Evolutionary conservation across 176 grass and related monocot species (phyloP), one percentile per base, ranked within the genome.

Genomic region (Raddia distichophylla): DNA sequence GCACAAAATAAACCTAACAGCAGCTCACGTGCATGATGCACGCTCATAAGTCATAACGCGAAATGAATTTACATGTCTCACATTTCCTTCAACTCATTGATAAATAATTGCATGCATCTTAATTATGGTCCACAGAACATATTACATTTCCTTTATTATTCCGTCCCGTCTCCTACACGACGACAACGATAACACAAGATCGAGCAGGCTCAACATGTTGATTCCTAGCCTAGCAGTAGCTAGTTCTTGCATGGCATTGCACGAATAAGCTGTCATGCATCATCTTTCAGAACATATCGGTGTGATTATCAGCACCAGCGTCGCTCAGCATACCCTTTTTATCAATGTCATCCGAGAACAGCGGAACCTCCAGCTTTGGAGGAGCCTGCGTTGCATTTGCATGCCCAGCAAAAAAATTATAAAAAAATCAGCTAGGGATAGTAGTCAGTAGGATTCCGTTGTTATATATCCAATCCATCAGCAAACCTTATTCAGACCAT

Each of bases 261-360:
- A 40, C 37, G 37, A 40, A 40, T 40, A 40, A 40, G 2, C 2
- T 40, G 37, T 40, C 37, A 5, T 27, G 27, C 27, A 27, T 40
- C 37, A 40, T 40, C 37, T 40, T 20, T 93, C 64, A 93, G 84
- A 93, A 93, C 58, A 90, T 80, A 73, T 93, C 91, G 1, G 68
- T 86, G 65, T 52, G 52, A 83, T 19, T 67, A 75, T 56, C 54
- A n/a, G 10, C 78, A 12, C 58, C 37, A 40, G 37, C 37, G 4
- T 40, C 37, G 37, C 37, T 79, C 13, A 5, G 0, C 4, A 18
- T 6, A 4, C 8, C 62, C 40, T 52, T 55, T 74, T 83, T 80
- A 20, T 27, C 65, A 52, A 69, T 48, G 43, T 71, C 75, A 7
- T 80, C 69, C 11, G 42, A 71, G 45, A 84, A 81, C n/a, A 87